phyloP scores from a whole-genome alignment of 129 eudicot species.

The Flaveria trinervia region DNA sequence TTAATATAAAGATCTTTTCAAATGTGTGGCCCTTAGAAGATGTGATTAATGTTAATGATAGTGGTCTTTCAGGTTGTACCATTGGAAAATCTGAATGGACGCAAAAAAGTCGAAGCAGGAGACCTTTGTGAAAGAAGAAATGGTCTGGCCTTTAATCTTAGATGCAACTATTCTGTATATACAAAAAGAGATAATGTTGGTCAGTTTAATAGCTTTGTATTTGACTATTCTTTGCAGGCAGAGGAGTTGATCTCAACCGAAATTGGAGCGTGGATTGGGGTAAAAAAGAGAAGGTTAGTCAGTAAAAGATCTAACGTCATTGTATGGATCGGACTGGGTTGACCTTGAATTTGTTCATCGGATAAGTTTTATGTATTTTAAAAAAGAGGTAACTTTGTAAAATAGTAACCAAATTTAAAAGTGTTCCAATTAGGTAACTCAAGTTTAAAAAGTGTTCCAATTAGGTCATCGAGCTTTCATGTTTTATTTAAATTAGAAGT shows the following conservation, averaged over 20 bases:
- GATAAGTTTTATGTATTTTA: background rate
- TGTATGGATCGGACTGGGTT: background rate
- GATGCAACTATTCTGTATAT: background rate
- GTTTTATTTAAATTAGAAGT: no score
- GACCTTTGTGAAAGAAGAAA: conserved; percentile 98
- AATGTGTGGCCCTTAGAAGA: background rate
- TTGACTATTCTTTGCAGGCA: conserved; percentile 61
- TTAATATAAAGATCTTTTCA: conserved; percentile 9
- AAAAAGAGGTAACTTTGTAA: no score
- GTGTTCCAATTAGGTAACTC: no score
- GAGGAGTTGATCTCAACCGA: conserved; percentile 98
- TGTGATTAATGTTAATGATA: conserved; percentile 13
- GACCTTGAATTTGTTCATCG: background rate
- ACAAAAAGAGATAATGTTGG: background rate
- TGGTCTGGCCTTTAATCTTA: conserved; percentile 45
- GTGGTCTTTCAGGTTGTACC: conserved; percentile 68
- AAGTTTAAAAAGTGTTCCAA: no score
- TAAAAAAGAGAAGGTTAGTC: conserved; percentile 88
- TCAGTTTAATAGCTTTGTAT: conserved; percentile 26
- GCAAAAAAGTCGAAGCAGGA: conserved; percentile 91
- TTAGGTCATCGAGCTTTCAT: no score
- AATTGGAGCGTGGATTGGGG: conserved; percentile 99
- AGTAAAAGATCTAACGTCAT: background rate
- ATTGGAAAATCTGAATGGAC: conserved; percentile 96
- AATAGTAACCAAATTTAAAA: no score